Evolutionary conservation across 257 asterid genomes (phyloP), one percentile per base, ranked within the genome.

Genomic region (Rhazya stricta): DNA sequence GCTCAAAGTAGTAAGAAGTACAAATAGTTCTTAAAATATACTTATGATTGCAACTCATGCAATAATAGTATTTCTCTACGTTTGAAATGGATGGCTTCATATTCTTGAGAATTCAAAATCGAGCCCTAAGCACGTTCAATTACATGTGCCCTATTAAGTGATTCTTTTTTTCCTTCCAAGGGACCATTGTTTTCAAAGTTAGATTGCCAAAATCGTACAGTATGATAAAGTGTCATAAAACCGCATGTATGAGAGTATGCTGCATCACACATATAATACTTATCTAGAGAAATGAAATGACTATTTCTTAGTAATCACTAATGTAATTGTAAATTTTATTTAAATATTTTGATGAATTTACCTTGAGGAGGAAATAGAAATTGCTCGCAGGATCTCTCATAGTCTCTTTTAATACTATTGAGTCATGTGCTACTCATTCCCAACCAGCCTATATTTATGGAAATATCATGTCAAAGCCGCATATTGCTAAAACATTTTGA

Each of bases 401-500:
- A 9, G 42, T 62, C 21, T 34, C 6, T 30, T 1, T n/a, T 65
- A 65, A 34, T 1, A 65, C 70, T 36, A 42, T 32, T 9, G 25
- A 65, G 11, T 36, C 70, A 65, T 65, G 70, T 36, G 45, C 70
- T 30, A 65, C 70, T 32, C 70, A 37, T 32, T 65, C 34, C 45
- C 70, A 65, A 65, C 70, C 25, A 65, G 46, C 25, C 45, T 23
- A 65, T 15, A 65, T 41, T 1, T 18, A 69, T 12, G 39, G 39
- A 41, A 3, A 41, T 41, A 41, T 41, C 8, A 41, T 41, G 8
- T 41, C 45, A 3, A 41, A 41, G 8, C 8, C 45, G 8, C 45
- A 41, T 41, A 41, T n/a, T 37, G 23, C 2, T 69, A 69, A 34
- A 69, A 41, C 45, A 41, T 41, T 41, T 8, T 41, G 45, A 4